These are phyloP conservation scores for Mrakia frigida DNA, from an alignment of 768 basidiomycete species.

Conservation along the genomic window DNA sequence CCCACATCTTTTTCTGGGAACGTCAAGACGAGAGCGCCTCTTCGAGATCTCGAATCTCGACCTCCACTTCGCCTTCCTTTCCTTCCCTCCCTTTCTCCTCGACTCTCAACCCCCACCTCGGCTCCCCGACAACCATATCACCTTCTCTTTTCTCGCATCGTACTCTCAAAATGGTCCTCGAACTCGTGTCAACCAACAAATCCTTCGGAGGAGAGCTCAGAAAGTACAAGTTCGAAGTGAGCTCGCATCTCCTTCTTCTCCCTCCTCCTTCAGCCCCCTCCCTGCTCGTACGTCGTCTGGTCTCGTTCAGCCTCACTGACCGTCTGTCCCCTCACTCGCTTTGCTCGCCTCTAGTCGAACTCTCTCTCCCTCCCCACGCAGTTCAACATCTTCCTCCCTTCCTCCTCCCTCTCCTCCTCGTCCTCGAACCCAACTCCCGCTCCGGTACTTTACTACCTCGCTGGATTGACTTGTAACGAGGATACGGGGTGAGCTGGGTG, in stretches of 20 bases:
- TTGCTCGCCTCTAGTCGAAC: conserved; percentile 48
- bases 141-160: too few species aligned
- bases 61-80: too few species aligned
- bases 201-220: conserved; percentile 70
- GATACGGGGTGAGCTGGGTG: conserved; percentile 76
- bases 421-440: conserved; percentile 42
- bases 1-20: too few species aligned
- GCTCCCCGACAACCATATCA: too few species aligned
- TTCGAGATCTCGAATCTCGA: too few species aligned
- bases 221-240: conserved; percentile 81
- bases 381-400: conserved; percentile 86
- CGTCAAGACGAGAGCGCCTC: too few species aligned
- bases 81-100: too few species aligned
- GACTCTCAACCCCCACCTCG: too few species aligned
- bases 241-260: background rate
- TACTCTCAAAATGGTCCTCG: conserved; percentile 47
- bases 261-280: background rate
- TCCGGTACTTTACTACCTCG: conserved; percentile 78
- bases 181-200: conserved; percentile 69
- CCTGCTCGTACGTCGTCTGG: too few species aligned
- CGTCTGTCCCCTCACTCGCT: background rate
- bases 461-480: conserved; percentile 60
- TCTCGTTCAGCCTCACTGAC: too few species aligned
- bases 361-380: conserved; percentile 51
- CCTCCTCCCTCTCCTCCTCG: background rate